Evolutionary conservation across 768 basidiomycete genomes (phyloP).

Genomic region (Lactarius sanguifluus): DNA sequence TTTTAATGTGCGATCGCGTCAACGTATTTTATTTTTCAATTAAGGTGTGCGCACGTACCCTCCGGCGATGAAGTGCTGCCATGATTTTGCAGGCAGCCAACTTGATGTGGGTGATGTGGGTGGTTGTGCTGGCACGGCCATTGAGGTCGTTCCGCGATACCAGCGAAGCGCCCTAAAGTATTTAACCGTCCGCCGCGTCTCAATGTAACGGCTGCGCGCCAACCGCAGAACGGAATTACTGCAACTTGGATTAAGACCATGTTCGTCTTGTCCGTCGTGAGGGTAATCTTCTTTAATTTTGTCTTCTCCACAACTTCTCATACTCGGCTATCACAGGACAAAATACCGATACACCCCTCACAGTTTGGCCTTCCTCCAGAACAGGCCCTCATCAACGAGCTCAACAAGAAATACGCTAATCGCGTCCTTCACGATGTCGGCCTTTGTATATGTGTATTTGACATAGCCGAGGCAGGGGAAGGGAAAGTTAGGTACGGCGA

Average conservation of each 20-base stretch:
- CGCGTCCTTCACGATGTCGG: slow-evolving; percentile 88
- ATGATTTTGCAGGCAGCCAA: slow-evolving; percentile 70
- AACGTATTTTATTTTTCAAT: neutral
- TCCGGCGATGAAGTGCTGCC: slow-evolving; percentile 83
- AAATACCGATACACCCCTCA: slow-evolving; percentile 83
- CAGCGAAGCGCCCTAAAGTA: neutral
- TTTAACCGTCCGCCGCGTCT: too few species aligned
- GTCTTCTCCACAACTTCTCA: neutral
- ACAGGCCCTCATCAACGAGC: slow-evolving; percentile 76
- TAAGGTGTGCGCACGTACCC: slow-evolving; percentile 53
- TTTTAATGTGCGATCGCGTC: neutral
- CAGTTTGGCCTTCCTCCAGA: slow-evolving; percentile 78
- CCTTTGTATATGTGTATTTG: slow-evolving; percentile 87
- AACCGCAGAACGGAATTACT: neutral
- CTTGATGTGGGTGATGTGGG: slow-evolving; percentile 33
- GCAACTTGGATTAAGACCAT: slow-evolving; percentile 14
- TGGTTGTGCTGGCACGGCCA: slow-evolving; percentile 31
- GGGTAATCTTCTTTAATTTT: slow-evolving; percentile 29
- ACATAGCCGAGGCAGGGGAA: slow-evolving; percentile 81
- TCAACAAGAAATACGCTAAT: slow-evolving; percentile 97
- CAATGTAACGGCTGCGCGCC: neutral
- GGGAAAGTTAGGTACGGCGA: slow-evolving; percentile 95
- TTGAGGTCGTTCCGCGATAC: slow-evolving; percentile 12
- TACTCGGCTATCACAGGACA: slow-evolving; percentile 59
- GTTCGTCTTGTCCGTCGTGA: slow-evolving; percentile 41